Percentiles rank a stretch among this genome's conserved stretches.
phyloP scores from a whole-genome alignment of 495 filamentous ascomycete species.

The Aspergillus carlsbadensis region DNA sequence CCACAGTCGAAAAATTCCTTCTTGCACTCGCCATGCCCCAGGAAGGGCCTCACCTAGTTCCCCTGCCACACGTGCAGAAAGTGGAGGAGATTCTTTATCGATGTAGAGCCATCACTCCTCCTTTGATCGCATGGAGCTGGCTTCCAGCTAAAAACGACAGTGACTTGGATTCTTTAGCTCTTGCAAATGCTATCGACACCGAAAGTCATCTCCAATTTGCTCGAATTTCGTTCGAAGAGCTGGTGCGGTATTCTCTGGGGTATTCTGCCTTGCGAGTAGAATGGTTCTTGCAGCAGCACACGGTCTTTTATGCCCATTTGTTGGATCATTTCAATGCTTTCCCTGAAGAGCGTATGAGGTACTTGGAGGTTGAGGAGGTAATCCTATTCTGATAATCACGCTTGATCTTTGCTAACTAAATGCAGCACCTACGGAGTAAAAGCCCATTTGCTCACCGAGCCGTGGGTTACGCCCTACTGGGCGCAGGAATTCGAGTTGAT shows the following conservation, averaged over 20 bases:
- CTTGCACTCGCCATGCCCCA: slow-evolving; percentile 24
- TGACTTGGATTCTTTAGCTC: slow-evolving; percentile 18
- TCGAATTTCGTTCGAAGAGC: slow-evolving; percentile 40
- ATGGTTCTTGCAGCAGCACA: slow-evolving; percentile 46
- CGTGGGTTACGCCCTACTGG: slow-evolving; percentile 25
- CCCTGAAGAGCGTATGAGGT: slow-evolving; percentile 34
- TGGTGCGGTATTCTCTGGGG: slow-evolving; percentile 41
- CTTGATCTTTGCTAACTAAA: background rate
- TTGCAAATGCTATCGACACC: slow-evolving; percentile 38
- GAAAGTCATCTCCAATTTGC: slow-evolving; percentile 47
- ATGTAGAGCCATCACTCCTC: slow-evolving; percentile 22
- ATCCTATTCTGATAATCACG: background rate
- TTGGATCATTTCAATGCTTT: slow-evolving; percentile 33
- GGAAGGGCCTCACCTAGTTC: slow-evolving; percentile 28
- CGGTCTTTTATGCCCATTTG: slow-evolving; percentile 36
- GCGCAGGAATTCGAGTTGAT: background rate
- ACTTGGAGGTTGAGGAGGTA: slow-evolving; percentile 40
- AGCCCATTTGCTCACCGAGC: slow-evolving; percentile 45
- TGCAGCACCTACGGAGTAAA: slow-evolving; percentile 32
- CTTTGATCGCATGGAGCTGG: slow-evolving; percentile 38
- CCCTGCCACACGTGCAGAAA: slow-evolving; percentile 37
- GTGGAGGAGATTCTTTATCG: slow-evolving; percentile 45
- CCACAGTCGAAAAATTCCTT: slow-evolving; percentile 36
- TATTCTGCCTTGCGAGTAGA: slow-evolving; percentile 33
- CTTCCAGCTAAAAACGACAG: slow-evolving; percentile 29